Base-by-base conservation (phyloP, 176 grass and related monocot species). In the Zoysia pacifica region DNA sequence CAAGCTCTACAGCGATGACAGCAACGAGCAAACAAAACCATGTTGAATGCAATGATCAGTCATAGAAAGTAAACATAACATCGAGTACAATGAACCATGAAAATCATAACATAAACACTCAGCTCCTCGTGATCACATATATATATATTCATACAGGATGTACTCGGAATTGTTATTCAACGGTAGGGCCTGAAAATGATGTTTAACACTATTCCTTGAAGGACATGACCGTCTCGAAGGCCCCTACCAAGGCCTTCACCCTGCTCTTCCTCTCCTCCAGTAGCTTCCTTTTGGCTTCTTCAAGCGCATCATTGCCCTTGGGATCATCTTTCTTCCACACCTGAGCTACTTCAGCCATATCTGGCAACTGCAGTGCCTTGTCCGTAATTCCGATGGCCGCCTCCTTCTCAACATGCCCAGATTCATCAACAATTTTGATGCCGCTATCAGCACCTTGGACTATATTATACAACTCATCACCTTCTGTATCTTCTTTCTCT, bases 181-280 rank as follows among this genome's bases (percentile, higher is more conserved):
- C 75, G 36, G 72, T 48, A 0, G 6, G 69, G 79, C 54, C 75
- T 4, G 15, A 83, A 13, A 66, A 69, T 11, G 0, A 76, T 42
- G 36, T 43, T 50, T 53, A 70, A 28, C 14, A 48, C 65, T 91
- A 83, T 48, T 84, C 85, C 72, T 81, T 89, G 77, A 62, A 83
- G 3, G 81, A 79, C 85, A 96, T 88, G 37, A 92, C 90, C 5
- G 87, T 96, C 81, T 96, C 90, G n/a, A 96, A 96, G 9, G 87
- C 93, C 20, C 93, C 93, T 12, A 92, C 90, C 75, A 96, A 86
- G 15, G 93, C 93, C 62, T 86, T 87, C n/a, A 96, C 90, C 79
- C 91, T 90, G 87, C 87, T 96, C 79, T 86, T 90, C 77, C 93
- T 90, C 90, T 80, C 78, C 81, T 65, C 87, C 18, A 96, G 68